phyloP scores from a whole-genome alignment of 2,329 filamentous ascomycete genomes.

The Bipolaris gigantea region DNA sequence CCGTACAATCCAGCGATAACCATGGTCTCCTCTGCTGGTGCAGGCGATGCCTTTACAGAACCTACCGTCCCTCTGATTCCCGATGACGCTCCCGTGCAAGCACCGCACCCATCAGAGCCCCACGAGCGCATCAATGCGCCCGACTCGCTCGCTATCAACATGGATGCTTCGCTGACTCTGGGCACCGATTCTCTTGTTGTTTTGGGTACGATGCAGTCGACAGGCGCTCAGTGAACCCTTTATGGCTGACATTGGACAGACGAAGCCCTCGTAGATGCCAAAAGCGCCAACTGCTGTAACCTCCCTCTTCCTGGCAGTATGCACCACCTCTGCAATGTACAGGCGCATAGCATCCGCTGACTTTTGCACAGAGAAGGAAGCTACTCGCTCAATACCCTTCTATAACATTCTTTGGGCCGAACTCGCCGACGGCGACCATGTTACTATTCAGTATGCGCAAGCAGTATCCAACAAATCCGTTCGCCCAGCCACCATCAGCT shows the following conservation, averaged over 20 bases:
- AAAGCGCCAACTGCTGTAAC: constrained; percentile 59
- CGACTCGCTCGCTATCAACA: constrained; percentile 57
- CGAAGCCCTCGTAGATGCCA: constrained; percentile 55
- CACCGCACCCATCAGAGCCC: not conserved
- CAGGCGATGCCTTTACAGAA: constrained; percentile 11
- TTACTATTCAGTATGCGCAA: constrained; percentile 74
- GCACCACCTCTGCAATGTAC: constrained; percentile 1
- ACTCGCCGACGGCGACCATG: constrained; percentile 56
- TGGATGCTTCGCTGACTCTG: constrained; percentile 62
- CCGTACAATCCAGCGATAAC: constrained; percentile 17
- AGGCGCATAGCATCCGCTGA: constrained; percentile 7
- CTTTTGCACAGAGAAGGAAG: constrained; percentile 48
- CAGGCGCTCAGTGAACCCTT: not conserved
- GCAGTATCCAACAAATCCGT: constrained; percentile 59
- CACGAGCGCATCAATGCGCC: constrained; percentile 16
- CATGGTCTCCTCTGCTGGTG: constrained; percentile 19
- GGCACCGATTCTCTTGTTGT: constrained; percentile 63
- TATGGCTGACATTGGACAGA: constrained; percentile 45
- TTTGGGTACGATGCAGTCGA: constrained; percentile 51
- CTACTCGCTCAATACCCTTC: constrained; percentile 67
- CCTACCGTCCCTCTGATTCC: constrained; percentile 2
- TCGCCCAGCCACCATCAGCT: constrained; percentile 62
- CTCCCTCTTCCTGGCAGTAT: constrained; percentile 54
- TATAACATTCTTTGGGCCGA: constrained; percentile 86
- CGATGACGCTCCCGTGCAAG: constrained; percentile 34